phyloP scores from a whole-genome alignment of 805 yeast genomes.

The Yamadazyma endophytica region DNA sequence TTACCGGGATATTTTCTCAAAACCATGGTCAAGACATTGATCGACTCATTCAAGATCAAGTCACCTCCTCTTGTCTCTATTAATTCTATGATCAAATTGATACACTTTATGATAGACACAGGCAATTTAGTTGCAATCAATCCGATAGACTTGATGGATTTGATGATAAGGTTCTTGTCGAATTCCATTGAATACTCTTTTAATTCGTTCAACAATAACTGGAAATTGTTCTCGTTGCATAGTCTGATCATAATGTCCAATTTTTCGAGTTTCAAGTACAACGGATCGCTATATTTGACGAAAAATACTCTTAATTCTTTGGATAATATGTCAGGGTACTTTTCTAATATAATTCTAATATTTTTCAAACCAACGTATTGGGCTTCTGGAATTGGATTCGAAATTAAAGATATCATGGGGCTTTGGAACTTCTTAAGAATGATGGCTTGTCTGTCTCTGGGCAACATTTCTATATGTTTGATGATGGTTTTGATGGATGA shows the following conservation, averaged over 20 bases:
- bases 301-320: conserved; percentile 86
- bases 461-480: conserved; percentile 55
- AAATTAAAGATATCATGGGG: conserved; percentile 81
- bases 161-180: conserved; percentile 71
- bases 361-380: conserved; percentile 92
- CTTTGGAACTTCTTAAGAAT: conserved; percentile 71
- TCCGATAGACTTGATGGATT: conserved; percentile 64
- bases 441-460: conserved; percentile 23
- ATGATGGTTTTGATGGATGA: conserved; percentile 78
- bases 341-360: conserved; percentile 83
- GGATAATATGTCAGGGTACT: conserved; percentile 74
- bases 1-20: conserved; percentile 61
- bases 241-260: conserved; percentile 70
- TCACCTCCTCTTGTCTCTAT: conserved; percentile 62
- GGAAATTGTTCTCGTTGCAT: conserved; percentile 56
- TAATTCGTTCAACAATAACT: conserved; percentile 61
- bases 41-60: conserved; percentile 57
- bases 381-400: conserved; percentile 83
- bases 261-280: conserved; percentile 73
- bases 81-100: conserved; percentile 56
- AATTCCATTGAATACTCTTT: conserved; percentile 83
- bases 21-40: conserved; percentile 59
- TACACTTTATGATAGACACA: conserved; percentile 49
- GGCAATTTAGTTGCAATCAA: conserved; percentile 66
- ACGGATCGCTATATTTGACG: conserved; percentile 81